A percentile compares a stretch with the other conserved stretches of the same genome.
Conservation (phyloP, 2,329 filamentous ascomycete species). For the Bipolaris cookei region DNA sequence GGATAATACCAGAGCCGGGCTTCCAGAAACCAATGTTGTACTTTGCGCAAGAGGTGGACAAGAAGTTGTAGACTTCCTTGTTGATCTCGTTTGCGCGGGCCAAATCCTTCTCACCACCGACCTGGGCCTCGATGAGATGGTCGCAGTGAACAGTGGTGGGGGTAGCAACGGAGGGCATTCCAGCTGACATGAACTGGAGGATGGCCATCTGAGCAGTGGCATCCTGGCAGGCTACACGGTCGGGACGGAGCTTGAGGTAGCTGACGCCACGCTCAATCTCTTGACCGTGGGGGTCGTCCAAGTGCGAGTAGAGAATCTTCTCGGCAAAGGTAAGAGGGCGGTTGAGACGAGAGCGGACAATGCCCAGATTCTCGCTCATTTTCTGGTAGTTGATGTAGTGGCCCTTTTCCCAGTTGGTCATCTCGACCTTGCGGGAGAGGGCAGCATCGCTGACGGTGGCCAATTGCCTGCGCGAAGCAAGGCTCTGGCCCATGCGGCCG, state of each 20-base stretch:
- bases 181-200: constrained; percentile 98
- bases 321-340: constrained; percentile 93
- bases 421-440: constrained; percentile 94
- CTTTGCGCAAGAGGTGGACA: constrained; percentile 91
- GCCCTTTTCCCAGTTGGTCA: constrained; percentile 94
- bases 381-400: constrained; percentile 99
- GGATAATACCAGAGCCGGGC: constrained; percentile 98
- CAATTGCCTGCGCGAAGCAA: constrained; percentile 69
- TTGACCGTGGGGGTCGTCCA: constrained; percentile 95
- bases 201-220: constrained; percentile 99
- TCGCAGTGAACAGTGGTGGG: constrained; percentile 97
- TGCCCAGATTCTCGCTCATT: constrained; percentile 95
- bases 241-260: constrained; percentile 94
- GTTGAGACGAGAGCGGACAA: constrained; percentile 89
- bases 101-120: constrained; percentile 93
- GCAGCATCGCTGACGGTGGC: constrained; percentile 86
- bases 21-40: constrained; percentile 99
- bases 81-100: constrained; percentile 89
- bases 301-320: constrained; percentile 98
- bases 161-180: constrained; percentile 93
- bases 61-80: constrained; percentile 99
- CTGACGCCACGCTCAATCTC: constrained; percentile 95
- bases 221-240: constrained; percentile 99
- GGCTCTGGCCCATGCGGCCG: constrained; percentile 69
- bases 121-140: constrained; percentile 97